These are phyloP conservation scores for Starmerella floricola DNA, from an alignment of 805 yeast genomes.

Conservation along the genomic window DNA sequence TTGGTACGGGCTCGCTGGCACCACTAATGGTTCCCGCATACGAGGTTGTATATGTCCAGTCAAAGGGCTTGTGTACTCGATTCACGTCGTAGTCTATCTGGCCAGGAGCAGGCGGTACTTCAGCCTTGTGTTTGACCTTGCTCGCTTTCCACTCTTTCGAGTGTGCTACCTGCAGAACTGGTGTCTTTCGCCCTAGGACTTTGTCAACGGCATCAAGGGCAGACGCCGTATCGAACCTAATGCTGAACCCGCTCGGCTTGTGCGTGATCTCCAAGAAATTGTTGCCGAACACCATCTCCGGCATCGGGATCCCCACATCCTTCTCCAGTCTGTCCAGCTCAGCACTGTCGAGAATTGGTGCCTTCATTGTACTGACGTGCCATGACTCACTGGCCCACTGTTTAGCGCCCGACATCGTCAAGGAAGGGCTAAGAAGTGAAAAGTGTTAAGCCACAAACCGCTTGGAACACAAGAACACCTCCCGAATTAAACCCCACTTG, in stretches of 20 bases:
- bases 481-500: no score
- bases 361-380: constrained; percentile 59
- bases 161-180: constrained; percentile 61
- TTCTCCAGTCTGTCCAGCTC: constrained; percentile 60
- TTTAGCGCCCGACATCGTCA: neutral
- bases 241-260: constrained; percentile 32
- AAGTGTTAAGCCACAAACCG: no score
- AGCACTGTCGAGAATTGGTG: constrained; percentile 60
- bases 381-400: constrained; percentile 33
- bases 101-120: constrained; percentile 18
- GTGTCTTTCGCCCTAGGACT: constrained; percentile 33
- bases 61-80: constrained; percentile 69
- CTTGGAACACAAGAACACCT: no score
- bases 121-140: constrained; percentile 17
- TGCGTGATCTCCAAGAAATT: constrained; percentile 48
- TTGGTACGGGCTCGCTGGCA: constrained; percentile 12
- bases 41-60: constrained; percentile 87
- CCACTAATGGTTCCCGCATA: constrained; percentile 44
- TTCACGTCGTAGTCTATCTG: constrained; percentile 34
- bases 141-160: constrained; percentile 63
- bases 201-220: constrained; percentile 54
- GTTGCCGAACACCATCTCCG: constrained; percentile 95
- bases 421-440: no score
- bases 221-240: constrained; percentile 65
- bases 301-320: constrained; percentile 65